Conservation (phyloP, 2,329 filamentous ascomycete genomes). For the Clonostachys rhizophaga region DNA sequence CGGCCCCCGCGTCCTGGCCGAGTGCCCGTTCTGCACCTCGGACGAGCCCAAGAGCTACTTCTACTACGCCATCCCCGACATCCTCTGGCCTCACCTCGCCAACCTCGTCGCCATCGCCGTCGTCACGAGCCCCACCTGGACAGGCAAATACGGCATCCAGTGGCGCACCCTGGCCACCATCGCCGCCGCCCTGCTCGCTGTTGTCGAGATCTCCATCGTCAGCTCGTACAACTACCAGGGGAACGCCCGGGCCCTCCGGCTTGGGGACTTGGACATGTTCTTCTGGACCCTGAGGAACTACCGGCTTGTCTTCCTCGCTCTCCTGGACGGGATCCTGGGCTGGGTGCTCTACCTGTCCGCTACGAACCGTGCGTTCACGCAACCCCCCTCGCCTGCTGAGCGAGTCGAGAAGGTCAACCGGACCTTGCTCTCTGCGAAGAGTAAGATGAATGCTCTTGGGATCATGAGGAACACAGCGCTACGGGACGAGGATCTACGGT, state of each 20-base stretch:
- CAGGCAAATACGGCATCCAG: conserved; percentile 55
- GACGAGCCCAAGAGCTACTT: conserved; percentile 69
- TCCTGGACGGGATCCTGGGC: conserved; percentile 60
- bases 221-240: conserved; percentile 59
- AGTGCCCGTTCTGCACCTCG: conserved; percentile 79
- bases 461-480: conserved; percentile 77
- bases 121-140: conserved; percentile 64
- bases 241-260: conserved; percentile 58
- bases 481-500: conserved; percentile 67
- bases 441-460: conserved; percentile 66
- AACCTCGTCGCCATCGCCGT: conserved; percentile 71
- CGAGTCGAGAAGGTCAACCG: conserved; percentile 58
- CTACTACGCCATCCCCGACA: conserved; percentile 71
- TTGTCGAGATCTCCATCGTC: conserved; percentile 62
- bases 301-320: conserved; percentile 59
- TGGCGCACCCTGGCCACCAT: conserved; percentile 73
- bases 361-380: conserved; percentile 74
- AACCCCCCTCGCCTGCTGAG: conserved; percentile 56
- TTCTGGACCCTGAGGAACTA: conserved; percentile 64
- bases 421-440: conserved; percentile 52
- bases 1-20: conserved; percentile 67
- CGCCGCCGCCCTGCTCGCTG: conserved; percentile 50
- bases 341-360: conserved; percentile 68
- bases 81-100: conserved; percentile 72
- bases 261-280: conserved; percentile 63